phyloP scores from a whole-genome alignment of 495 filamentous ascomycete species.

The Tuber melanosporum region DNA sequence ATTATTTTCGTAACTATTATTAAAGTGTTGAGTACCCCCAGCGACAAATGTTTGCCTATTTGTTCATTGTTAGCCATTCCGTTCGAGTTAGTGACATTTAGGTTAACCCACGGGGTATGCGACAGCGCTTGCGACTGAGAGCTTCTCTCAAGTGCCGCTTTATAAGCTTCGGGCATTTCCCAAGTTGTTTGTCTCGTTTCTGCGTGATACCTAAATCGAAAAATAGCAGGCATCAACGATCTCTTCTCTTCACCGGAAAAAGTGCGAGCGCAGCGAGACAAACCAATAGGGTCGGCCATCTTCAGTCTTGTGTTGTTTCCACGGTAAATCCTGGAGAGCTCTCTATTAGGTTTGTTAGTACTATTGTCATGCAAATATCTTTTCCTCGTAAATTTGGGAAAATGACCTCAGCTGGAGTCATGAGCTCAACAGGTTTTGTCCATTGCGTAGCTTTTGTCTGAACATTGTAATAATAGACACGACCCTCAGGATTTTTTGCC shows the following conservation, averaged over 20 bases:
- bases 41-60: conserved; percentile 38
- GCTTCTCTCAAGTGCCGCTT: conserved; percentile 55
- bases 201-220: conserved; percentile 55
- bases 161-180: conserved; percentile 86
- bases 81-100: not conserved
- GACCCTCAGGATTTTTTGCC: conserved; percentile 70
- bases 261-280: conserved; percentile 20
- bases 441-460: conserved; percentile 85
- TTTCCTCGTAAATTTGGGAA: not conserved
- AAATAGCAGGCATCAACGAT: not conserved
- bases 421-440: conserved; percentile 84
- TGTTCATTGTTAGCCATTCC: not conserved
- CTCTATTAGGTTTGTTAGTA: conserved; percentile 36
- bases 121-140: conserved; percentile 45
- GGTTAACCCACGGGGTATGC: conserved; percentile 55
- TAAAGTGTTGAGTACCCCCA: conserved; percentile 38
- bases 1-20: conserved; percentile 38
- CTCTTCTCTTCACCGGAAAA: not conserved
- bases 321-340: conserved; percentile 74
- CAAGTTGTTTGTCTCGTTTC: conserved; percentile 89
- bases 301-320: conserved; percentile 85
- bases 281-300: conserved; percentile 87
- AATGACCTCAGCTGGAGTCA: conserved; percentile 74
- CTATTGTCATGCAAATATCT: not conserved
- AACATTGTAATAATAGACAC: conserved; percentile 88